Percentiles rank a stretch among this genome's conserved stretches.
Conservation (phyloP, 2,329 filamentous ascomycete genomes). For the Neofusicoccum cordaticola region DNA sequence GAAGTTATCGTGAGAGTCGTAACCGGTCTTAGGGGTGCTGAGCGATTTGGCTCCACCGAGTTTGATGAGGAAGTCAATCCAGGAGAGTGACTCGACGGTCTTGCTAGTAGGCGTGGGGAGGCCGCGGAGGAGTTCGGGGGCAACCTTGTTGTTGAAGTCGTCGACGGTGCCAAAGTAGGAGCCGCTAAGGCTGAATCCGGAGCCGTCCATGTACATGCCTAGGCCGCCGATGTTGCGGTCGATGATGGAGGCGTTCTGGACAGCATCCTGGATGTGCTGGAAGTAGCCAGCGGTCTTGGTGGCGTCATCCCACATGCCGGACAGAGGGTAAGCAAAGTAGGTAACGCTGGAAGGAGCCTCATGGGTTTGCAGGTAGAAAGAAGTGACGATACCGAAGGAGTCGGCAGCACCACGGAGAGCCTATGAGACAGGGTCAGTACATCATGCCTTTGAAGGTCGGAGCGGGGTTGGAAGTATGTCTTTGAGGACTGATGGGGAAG, state of each 20-base stretch:
- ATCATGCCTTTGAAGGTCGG: background rate
- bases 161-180: constrained; percentile 39
- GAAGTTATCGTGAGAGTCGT: constrained; percentile 39
- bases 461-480: too few relatives aligned
- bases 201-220: constrained; percentile 41
- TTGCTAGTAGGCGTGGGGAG: constrained; percentile 28
- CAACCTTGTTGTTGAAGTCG: constrained; percentile 39
- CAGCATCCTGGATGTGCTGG: constrained; percentile 41
- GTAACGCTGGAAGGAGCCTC: constrained; percentile 19
- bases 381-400: constrained; percentile 33
- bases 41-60: constrained; percentile 31
- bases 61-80: constrained; percentile 44
- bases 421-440: background rate
- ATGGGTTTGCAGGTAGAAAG: constrained; percentile 23
- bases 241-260: constrained; percentile 39
- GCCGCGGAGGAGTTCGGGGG: constrained; percentile 38
- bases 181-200: constrained; percentile 36
- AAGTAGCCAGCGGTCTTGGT: constrained; percentile 37
- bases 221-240: constrained; percentile 42
- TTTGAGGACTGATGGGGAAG: too few relatives aligned
- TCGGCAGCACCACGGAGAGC: constrained; percentile 32
- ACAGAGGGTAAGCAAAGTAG: constrained; percentile 21
- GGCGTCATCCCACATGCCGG: constrained; percentile 28
- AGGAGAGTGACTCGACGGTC: constrained; percentile 26
- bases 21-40: constrained; percentile 31